Percentiles rank a stretch among this genome's conserved stretches.
phyloP scores from a whole-genome alignment of 2,329 filamentous ascomycete species.

The Trichoderma sp. region DNA sequence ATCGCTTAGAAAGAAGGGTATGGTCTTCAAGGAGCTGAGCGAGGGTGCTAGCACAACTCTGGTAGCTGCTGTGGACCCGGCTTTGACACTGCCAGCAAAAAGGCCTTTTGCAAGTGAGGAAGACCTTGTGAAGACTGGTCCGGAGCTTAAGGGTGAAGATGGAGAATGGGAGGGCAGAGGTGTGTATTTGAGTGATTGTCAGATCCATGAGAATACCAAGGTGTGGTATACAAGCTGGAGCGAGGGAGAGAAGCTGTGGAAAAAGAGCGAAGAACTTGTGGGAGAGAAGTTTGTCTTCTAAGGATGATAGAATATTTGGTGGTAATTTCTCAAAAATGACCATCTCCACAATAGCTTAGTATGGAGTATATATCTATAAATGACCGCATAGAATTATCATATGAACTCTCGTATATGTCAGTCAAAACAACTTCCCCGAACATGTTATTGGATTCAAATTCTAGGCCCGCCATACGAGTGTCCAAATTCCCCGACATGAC shows the following conservation, averaged over 20 bases:
- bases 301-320: neutral
- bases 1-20: neutral
- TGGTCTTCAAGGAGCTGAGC: neutral
- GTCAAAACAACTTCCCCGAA: neutral
- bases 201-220: neutral
- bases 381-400: neutral
- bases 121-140: neutral
- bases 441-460: neutral
- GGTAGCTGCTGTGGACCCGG: conserved; percentile 8
- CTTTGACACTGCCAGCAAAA: neutral
- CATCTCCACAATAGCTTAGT: neutral
- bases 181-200: conserved; percentile 4
- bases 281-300: neutral
- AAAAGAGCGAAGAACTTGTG: conserved; percentile 3
- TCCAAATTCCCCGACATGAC: neutral
- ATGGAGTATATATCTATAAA: neutral
- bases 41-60: neutral
- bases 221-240: conserved; percentile 4
- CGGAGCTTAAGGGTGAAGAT: neutral
- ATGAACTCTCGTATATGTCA: neutral
- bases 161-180: conserved; percentile 13
- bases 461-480: neutral
- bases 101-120: neutral
- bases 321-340: too few relatives aligned
- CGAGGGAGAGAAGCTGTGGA: conserved; percentile 1